Base-by-base conservation (phyloP, 345 rosid genomes). In the Euphorbia pulcherrima region DNA sequence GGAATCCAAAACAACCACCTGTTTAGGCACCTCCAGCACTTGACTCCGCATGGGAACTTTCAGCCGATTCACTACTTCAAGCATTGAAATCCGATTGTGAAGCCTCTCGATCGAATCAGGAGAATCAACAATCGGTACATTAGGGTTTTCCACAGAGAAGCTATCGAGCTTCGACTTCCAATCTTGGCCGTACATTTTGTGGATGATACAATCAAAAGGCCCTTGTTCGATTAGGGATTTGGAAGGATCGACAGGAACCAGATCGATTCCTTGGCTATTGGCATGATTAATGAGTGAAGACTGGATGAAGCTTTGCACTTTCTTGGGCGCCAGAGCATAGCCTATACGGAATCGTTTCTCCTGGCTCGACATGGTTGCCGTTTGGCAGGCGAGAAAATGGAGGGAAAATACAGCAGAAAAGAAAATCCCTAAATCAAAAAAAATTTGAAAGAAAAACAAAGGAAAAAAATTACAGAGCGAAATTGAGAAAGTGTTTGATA, bases 191-290 rank as follows among this genome's bases (percentile, higher is more conserved):
- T 81, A 81, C 3, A 84, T 62, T 67, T 85, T 85, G 80, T 88
- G 92, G 78, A 84, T 77, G 66, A 88, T 29, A 81, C 86, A 82
- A 75, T 88, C 86, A 14, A 85, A 82, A 9, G 77, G 85, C 9
- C 87, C 90, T 80, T 87, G 92, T 18, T 81, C 82, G 28, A 60
- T 28, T 65, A 85, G 64, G 16, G 88, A 68, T 39, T 69, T 79
- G 10, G 70, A 20, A 11, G 82, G 82, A 68, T 85, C 87, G 54
- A 85, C 75, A 54, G 68, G 56, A 62, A 79, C 58, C 2, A 88
- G 71, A 61, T 76, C 83, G 72, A 88, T 60, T 72, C 79, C 78
- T 47, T 65, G 81, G 57, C 57, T 28, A 68, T 39, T 57, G 0
- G 88, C 84, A 73, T 77, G 81, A 18, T 46, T 57, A 67, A 83